phyloP scores from a whole-genome alignment of 2,329 filamentous ascomycete genomes.

The Exophiala mesophila region DNA sequence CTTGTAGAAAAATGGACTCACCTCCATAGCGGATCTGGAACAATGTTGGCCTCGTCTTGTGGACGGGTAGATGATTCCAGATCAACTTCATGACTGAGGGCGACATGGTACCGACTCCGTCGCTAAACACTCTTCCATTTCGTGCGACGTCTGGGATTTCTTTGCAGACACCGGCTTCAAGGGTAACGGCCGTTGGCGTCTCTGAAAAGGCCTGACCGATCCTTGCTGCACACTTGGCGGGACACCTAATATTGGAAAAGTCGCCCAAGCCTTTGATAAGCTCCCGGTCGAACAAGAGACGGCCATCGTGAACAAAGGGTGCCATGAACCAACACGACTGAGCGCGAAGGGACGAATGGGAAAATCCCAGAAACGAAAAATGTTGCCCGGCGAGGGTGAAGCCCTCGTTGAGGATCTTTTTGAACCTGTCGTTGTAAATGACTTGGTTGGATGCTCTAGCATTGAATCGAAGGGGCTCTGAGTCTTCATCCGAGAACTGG shows the following conservation, averaged over 20 bases:
- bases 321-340: slow-evolving; percentile 66
- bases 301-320: slow-evolving; percentile 38
- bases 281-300: slow-evolving; percentile 31
- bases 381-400: slow-evolving; percentile 60
- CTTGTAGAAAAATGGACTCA: no score
- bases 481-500: slow-evolving; percentile 69
- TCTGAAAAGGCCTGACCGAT: slow-evolving; percentile 69
- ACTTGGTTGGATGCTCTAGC: slow-evolving; percentile 43
- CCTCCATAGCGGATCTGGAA: slow-evolving; percentile 71
- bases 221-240: slow-evolving; percentile 55
- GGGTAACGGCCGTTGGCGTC: slow-evolving; percentile 59
- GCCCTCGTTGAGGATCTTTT: slow-evolving; percentile 51
- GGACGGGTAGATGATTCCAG: slow-evolving; percentile 50
- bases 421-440: slow-evolving; percentile 58
- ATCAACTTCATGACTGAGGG: slow-evolving; percentile 49
- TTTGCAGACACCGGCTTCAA: slow-evolving; percentile 32
- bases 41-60: slow-evolving; percentile 52
- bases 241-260: slow-evolving; percentile 49
- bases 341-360: slow-evolving; percentile 68
- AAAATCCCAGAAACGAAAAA: slow-evolving; percentile 70
- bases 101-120: slow-evolving; percentile 74
- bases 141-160: slow-evolving; percentile 31
- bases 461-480: slow-evolving; percentile 58
- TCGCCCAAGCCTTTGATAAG: slow-evolving; percentile 47
- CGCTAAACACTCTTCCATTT: slow-evolving; percentile 62